Base-by-base conservation (phyloP, 2,329 filamentous ascomycete genomes). In the Talaromyces marneffei region DNA sequence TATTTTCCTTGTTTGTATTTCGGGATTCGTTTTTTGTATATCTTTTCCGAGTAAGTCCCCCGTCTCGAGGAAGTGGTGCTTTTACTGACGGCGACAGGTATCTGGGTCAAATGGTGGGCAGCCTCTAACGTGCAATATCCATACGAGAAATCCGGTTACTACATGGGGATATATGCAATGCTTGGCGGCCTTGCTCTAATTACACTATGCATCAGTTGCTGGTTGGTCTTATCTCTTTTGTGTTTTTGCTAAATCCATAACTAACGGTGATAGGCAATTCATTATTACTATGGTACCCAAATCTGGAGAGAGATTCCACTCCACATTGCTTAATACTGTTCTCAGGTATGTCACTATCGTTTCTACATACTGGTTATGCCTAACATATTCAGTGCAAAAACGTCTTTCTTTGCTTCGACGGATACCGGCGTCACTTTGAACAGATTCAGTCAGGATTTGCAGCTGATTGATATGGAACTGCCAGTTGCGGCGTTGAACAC, bases 221-320 rank as follows among this genome's bases (percentile, higher is more conserved):
- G 76, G 74, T 72, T 20, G 37, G 67, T 66, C 23, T 40, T 27
- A 39, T 12, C 10, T 14, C 52, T 23, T n/a, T 10, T 33, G 9
- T n/a, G 4, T n/a, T n/a, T n/a, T n/a, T n/a, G 5, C 33, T 20
- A 2, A 23, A 18, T 20, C n/a, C 8, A 27, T 33, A 3, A 31
- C 58, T 58, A 54, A 60, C 50, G n/a, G n/a, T 27, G 31, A 37
- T 40, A 77, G 75, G 72, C 77, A 81, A 68, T 73, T 83, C 64
- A 79, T 83, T 52, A 78, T 83, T 33, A 78, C 72, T 2, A 83
- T 84, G 78, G 79, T 83, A 3, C 81, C 81, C 2, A 77, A 76
- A 31, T 82, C 81, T n/a, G 80, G 79, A 3, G 74, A 77, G 59
- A 74, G 66, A 46, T 80, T 84, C 61, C 82, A 84, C 63, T 72